Conservation (phyloP, 2,329 filamentous ascomycete species). For the Fusarium chlamydosporum region DNA sequence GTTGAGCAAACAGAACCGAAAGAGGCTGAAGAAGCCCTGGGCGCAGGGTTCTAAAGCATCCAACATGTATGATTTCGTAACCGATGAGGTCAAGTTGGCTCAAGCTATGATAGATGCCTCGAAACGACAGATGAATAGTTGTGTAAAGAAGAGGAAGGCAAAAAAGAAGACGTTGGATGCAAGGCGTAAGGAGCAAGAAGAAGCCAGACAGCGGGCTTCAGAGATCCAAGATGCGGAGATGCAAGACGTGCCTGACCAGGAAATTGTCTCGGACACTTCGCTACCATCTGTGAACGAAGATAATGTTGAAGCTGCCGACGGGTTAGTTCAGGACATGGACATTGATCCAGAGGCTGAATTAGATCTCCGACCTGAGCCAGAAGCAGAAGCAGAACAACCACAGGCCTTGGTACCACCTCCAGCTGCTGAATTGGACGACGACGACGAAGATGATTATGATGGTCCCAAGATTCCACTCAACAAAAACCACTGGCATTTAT, state of each 20-base stretch:
- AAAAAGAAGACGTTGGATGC: neutral
- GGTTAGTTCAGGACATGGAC: neutral
- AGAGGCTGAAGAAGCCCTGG: neutral
- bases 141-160: neutral
- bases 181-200: neutral
- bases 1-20: neutral
- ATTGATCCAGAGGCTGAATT: neutral
- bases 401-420: constrained; percentile 2
- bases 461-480: constrained; percentile 18
- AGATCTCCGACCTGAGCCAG: neutral
- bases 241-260: neutral
- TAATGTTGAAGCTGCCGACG: neutral
- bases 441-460: neutral
- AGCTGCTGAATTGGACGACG: constrained; percentile 9
- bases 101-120: neutral
- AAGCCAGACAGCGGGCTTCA: neutral
- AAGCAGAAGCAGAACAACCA: neutral
- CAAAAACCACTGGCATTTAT: constrained; percentile 31
- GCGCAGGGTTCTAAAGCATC: neutral
- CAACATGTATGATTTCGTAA: constrained; percentile 1
- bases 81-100: neutral
- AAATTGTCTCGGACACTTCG: neutral
- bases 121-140: neutral
- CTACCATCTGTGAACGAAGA: neutral
- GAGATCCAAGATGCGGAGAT: neutral